Conservation (phyloP, 305 asterid species). For the Petunia hybrid region DNA sequence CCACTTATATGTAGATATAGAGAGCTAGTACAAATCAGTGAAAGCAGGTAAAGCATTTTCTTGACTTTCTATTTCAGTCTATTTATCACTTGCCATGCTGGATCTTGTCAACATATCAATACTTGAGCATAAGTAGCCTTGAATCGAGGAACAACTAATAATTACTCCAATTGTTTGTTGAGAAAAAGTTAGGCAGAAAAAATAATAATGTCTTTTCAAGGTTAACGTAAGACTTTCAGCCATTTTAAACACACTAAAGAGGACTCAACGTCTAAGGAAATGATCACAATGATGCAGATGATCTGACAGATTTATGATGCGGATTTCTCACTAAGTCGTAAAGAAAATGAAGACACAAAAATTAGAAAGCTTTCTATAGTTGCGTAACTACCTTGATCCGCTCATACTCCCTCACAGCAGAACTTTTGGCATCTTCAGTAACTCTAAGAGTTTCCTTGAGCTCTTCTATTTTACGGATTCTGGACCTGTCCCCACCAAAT, state of each 20-base stretch:
- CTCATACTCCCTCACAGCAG: conserved; percentile 79
- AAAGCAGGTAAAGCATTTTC: conserved; percentile 12
- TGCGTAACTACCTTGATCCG: conserved; percentile 65
- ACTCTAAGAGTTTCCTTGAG: conserved; percentile 70
- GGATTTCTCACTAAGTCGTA: neutral
- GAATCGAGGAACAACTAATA: neutral
- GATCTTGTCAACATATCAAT: conserved; percentile 5
- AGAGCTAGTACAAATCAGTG: neutral
- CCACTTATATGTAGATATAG: neutral
- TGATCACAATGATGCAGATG: conserved; percentile 21
- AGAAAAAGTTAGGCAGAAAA: neutral
- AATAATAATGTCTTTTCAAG: neutral
- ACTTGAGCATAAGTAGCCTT: neutral
- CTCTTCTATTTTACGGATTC: conserved; percentile 90
- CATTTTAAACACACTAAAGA: neutral
- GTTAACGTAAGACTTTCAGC: conserved; percentile 4
- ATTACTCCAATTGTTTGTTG: neutral
- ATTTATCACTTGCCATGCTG: conserved; percentile 8
- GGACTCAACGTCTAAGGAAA: neutral
- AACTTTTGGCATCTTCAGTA: conserved; percentile 77
- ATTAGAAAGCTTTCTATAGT: conserved; percentile 15
- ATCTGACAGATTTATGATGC: neutral
- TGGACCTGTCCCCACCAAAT: conserved; percentile 91
- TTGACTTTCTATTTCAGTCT: neutral
- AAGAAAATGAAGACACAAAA: conserved; percentile 14